Conservation (phyloP, 371 early-diverging fungal species). For the Mucor velutinosus region DNA sequence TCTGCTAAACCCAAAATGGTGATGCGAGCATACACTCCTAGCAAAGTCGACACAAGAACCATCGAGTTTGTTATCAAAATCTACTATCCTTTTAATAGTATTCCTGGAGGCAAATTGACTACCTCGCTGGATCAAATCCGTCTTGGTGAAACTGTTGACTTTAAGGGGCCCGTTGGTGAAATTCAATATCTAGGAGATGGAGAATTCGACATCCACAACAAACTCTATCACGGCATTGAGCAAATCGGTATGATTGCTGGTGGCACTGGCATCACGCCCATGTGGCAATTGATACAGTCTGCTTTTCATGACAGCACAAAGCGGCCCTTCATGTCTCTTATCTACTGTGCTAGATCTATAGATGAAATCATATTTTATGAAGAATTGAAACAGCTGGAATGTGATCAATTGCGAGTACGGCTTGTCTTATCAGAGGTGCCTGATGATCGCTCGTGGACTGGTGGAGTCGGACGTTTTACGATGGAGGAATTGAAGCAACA, state of each 20-base stretch:
- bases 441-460: slow-evolving; percentile 51
- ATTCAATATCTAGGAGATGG: slow-evolving; percentile 62
- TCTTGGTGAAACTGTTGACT: slow-evolving; percentile 77
- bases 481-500: slow-evolving; percentile 65
- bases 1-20: slow-evolving; percentile 35
- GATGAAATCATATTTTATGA: slow-evolving; percentile 83
- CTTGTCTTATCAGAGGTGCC: slow-evolving; percentile 26
- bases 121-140: slow-evolving; percentile 50
- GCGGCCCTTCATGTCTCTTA: slow-evolving; percentile 78
- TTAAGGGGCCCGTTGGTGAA: slow-evolving; percentile 86
- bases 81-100: slow-evolving; percentile 46
- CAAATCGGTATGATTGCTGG: slow-evolving; percentile 84
- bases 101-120: slow-evolving; percentile 61
- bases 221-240: slow-evolving; percentile 24
- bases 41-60: slow-evolving; percentile 32
- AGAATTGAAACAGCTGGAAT: slow-evolving; percentile 74
- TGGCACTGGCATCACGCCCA: slow-evolving; percentile 95
- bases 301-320: slow-evolving; percentile 60
- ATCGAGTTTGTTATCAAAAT: slow-evolving; percentile 88
- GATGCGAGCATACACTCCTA: slow-evolving; percentile 66
- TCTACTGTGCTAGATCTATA: slow-evolving; percentile 84
- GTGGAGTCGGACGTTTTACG: slow-evolving; percentile 68
- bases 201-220: background rate
- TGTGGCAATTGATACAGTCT: slow-evolving; percentile 71
- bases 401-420: slow-evolving; percentile 74